phyloP scores from a whole-genome alignment of 768 basidiomycete genomes.

The Lactarius deliciosus region DNA sequence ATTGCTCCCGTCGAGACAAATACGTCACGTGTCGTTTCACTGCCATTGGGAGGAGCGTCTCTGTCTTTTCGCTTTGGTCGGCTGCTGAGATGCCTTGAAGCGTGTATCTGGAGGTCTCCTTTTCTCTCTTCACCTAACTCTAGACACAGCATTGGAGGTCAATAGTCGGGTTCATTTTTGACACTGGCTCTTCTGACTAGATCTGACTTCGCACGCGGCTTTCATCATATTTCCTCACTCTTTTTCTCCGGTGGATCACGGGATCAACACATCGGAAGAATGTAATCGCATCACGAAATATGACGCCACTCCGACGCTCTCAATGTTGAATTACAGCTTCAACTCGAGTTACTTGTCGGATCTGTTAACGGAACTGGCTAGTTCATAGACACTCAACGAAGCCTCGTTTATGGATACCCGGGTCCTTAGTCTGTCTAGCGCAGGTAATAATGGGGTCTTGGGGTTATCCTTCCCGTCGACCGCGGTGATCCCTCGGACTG shows the following conservation, averaged over 20 bases:
- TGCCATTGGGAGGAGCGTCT: too few species aligned
- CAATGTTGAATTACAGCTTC: slow-evolving; percentile 41
- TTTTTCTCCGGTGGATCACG: slow-evolving; percentile 14
- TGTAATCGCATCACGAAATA: slow-evolving; percentile 48
- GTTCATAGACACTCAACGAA: too few species aligned
- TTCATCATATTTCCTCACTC: slow-evolving; percentile 11
- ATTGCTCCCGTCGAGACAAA: neutral
- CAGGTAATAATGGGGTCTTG: slow-evolving; percentile 54
- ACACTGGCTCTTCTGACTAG: slow-evolving; percentile 49
- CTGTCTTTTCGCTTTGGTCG: too few species aligned
- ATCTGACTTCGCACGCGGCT: slow-evolving; percentile 36
- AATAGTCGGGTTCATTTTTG: too few species aligned
- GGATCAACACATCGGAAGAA: slow-evolving; percentile 25
- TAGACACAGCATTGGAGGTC: slow-evolving; percentile 28
- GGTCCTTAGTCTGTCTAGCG: slow-evolving; percentile 42
- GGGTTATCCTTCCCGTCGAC: slow-evolving; percentile 52
- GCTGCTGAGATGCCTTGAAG: too few species aligned
- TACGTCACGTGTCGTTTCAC: neutral
- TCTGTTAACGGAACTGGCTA: slow-evolving; percentile 48
- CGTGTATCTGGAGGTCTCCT: neutral
- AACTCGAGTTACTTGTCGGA: slow-evolving; percentile 48
- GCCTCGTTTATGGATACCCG: slow-evolving; percentile 8
- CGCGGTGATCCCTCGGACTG: slow-evolving; percentile 46
- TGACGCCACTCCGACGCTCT: slow-evolving; percentile 36
- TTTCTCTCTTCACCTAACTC: too few species aligned